Base-by-base conservation (phyloP, 2,329 filamentous ascomycete species). In the Ramularia endophylla region DNA sequence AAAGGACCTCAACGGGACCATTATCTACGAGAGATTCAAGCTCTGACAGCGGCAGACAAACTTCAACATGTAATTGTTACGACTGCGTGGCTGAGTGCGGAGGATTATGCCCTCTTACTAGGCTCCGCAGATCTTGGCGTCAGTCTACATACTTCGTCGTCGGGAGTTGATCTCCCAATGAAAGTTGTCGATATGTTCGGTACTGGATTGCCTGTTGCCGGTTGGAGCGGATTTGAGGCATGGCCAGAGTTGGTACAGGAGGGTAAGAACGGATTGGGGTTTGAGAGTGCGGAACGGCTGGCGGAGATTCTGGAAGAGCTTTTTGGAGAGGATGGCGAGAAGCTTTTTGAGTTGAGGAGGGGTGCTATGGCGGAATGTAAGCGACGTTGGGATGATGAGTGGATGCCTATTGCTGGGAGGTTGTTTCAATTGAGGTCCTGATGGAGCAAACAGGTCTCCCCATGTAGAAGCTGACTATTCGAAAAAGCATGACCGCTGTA, bases 111-210 rank as follows among this genome's bases (percentile, higher is more conserved):
- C 1, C 73, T 71, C 1, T 74, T 98, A 3, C 78, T 98, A 20
- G 85, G 83, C 8, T 83, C 83, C 32, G 88, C 92, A 3, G 90
- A 95, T 56, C 71, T 98, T 0, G 92, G 92, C 8, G 79, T 98
- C 17, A 94, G 87, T 42, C 70, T 98, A 18, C 92, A 98, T 67
- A 95, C 80, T 51, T 95, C 88, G 11, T 94, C 85, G 52, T 95
- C 87, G 2, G 92, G 92, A 1, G 88, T 98, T 0, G 92, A 98
- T 64, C 71, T 98, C 15, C 92, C 92, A 0, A 98, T 98, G 92
- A 98, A 98, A 67, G 88, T 98, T 1, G 89, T 98, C 11, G 92
- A 98, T 62, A 95, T 98, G 89, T 97, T 98, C 62, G 92, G 92
- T 2, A 85, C 89, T 0, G 92, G 90, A 0, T 69, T 98, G 19